A percentile compares a stretch with the other conserved stretches of the same genome.
These are phyloP conservation scores for Pythium phragmiticola DNA, from an alignment of 352 stramenopile species.

Conservation along the genomic window DNA sequence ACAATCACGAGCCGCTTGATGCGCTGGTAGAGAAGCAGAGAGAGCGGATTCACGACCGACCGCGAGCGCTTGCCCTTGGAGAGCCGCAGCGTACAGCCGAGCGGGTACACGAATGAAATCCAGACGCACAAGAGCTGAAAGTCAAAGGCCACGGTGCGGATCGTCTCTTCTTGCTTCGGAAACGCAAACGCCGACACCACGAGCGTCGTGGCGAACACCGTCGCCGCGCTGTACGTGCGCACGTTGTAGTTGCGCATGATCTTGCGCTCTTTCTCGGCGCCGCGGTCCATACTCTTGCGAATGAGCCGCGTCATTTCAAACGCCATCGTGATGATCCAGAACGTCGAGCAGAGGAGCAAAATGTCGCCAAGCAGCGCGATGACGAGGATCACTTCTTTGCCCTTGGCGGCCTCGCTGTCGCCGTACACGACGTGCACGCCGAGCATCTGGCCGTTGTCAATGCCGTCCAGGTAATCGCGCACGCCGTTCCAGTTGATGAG, in stretches of 20 bases:
- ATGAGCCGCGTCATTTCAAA: conserved; percentile 73
- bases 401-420: conserved; percentile 25
- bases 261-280: conserved; percentile 44
- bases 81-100: conserved; percentile 48
- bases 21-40: conserved; percentile 52
- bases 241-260: conserved; percentile 55
- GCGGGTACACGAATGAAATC: conserved; percentile 55
- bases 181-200: conserved; percentile 36
- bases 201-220: conserved; percentile 43
- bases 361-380: conserved; percentile 62
- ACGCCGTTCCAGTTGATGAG: conserved; percentile 52
- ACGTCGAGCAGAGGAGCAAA: conserved; percentile 52
- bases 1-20: conserved; percentile 70
- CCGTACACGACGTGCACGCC: conserved; percentile 51
- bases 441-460: conserved; percentile 52
- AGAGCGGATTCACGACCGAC: conserved; percentile 43
- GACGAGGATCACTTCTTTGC: conserved; percentile 30
- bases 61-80: conserved; percentile 44
- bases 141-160: conserved; percentile 40
- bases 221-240: conserved; percentile 33
- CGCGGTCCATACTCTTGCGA: conserved; percentile 64
- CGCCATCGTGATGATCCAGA: conserved; percentile 63
- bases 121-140: conserved; percentile 51
- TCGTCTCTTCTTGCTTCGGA: conserved; percentile 26
- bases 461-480: conserved; percentile 40